Conservation (phyloP, 306 rosid species). For the Lablab purpureus region DNA sequence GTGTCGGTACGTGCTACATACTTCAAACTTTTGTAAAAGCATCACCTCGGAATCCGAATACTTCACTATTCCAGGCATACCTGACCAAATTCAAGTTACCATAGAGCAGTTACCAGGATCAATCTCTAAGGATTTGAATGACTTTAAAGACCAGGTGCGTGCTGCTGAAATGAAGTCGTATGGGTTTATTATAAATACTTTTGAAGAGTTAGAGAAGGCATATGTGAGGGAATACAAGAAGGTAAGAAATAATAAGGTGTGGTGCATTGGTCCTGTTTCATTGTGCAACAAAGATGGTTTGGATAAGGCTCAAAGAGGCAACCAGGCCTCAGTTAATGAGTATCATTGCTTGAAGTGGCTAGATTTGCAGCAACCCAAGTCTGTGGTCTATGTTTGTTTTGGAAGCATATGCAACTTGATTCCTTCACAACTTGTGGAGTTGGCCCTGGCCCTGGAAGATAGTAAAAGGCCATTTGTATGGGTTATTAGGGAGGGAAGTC, state of each 20-base stretch:
- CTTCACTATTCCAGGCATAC: slow-evolving; percentile 48
- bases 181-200: slow-evolving; percentile 58
- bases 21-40: slow-evolving; percentile 45
- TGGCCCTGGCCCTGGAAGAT: slow-evolving; percentile 69
- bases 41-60: slow-evolving; percentile 41
- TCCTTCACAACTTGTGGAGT: slow-evolving; percentile 55
- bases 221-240: slow-evolving; percentile 49
- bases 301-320: slow-evolving; percentile 71
- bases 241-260: slow-evolving; percentile 45
- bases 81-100: slow-evolving; percentile 49
- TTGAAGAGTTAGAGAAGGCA: slow-evolving; percentile 58
- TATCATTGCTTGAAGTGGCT: slow-evolving; percentile 60
- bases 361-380: slow-evolving; percentile 45
- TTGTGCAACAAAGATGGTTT: slow-evolving; percentile 46
- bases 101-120: background rate
- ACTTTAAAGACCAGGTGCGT: background rate
- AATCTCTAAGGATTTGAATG: background rate
- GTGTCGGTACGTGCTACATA: background rate
- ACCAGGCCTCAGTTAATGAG: slow-evolving; percentile 49
- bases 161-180: slow-evolving; percentile 47
- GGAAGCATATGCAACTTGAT: slow-evolving; percentile 66
- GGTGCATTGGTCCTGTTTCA: slow-evolving; percentile 74
- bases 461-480: slow-evolving; percentile 68
- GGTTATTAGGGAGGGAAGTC: slow-evolving; percentile 60
- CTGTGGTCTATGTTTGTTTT: slow-evolving; percentile 67